These are phyloP conservation scores for Aspergillus panamensis DNA, from an alignment of 495 filamentous ascomycete species.

Conservation along the genomic window DNA sequence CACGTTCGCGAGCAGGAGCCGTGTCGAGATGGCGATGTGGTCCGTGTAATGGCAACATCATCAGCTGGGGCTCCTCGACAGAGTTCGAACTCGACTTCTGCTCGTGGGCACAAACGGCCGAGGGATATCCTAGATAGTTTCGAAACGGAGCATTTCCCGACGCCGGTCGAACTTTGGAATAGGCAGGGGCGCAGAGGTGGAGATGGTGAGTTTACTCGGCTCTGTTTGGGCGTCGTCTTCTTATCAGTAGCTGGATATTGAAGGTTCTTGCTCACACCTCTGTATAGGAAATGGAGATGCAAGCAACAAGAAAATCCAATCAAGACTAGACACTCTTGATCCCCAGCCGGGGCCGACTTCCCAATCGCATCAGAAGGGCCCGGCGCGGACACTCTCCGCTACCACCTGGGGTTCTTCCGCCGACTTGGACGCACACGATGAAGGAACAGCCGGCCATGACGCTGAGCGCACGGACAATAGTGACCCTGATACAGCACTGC, in stretches of 20 bases:
- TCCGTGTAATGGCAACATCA: too few relatives aligned
- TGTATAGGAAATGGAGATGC: background rate
- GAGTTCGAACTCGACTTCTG: too few relatives aligned
- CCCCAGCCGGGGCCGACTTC: background rate
- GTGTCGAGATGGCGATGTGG: background rate
- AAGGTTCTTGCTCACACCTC: background rate
- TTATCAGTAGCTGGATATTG: too few relatives aligned
- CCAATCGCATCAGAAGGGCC: background rate
- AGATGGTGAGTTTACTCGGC: background rate
- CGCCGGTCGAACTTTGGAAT: background rate
- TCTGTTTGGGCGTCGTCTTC: background rate
- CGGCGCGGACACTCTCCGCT: background rate
- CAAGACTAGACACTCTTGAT: background rate
- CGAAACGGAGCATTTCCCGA: too few relatives aligned
- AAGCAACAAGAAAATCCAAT: background rate
- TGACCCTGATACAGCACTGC: background rate
- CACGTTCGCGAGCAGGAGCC: background rate
- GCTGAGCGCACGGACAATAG: background rate
- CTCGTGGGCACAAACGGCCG: too few relatives aligned
- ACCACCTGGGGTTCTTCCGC: background rate
- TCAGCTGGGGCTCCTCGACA: too few relatives aligned
- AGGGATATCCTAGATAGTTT: too few relatives aligned
- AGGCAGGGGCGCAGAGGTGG: background rate
- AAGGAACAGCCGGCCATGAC: background rate
- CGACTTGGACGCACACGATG: background rate